phyloP scores from a whole-genome alignment of 768 basidiomycete genomes.

The Psilocybe subaeruginosa region DNA sequence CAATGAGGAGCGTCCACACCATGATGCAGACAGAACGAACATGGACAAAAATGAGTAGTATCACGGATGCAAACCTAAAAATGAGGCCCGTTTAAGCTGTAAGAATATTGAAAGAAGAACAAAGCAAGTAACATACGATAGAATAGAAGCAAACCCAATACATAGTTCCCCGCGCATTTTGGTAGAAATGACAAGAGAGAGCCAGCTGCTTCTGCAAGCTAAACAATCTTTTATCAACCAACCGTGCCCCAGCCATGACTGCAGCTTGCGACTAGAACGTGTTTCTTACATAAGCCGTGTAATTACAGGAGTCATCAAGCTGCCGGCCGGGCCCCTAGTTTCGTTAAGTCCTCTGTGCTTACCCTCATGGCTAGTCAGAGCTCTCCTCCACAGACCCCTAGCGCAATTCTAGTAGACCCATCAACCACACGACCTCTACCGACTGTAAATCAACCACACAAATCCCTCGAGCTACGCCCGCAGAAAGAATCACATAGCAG shows the following conservation, averaged over 20 bases:
- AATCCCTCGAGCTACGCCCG: slow-evolving; percentile 12
- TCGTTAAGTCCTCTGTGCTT: slow-evolving; percentile 11
- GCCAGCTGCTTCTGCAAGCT: slow-evolving; percentile 17
- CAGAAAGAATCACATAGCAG: slow-evolving; percentile 39
- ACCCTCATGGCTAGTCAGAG: slow-evolving; percentile 22
- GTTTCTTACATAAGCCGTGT: slow-evolving; percentile 28
- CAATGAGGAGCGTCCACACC: slow-evolving; percentile 19
- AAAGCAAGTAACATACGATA: slow-evolving; percentile 56
- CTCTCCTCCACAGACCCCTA: slow-evolving; percentile 26
- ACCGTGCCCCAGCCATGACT: not conserved
- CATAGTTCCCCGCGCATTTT: slow-evolving; percentile 78
- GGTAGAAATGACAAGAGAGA: slow-evolving; percentile 1
- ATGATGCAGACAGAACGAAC: slow-evolving; percentile 35
- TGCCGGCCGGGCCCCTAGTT: slow-evolving; percentile 1
- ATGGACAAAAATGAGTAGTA: slow-evolving; percentile 82
- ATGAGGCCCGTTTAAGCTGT: slow-evolving; percentile 19
- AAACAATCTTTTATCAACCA: slow-evolving; percentile 1
- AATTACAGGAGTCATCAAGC: slow-evolving; percentile 9
- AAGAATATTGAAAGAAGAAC: slow-evolving; percentile 6
- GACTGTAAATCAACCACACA: not conserved
- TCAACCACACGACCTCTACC: not conserved
- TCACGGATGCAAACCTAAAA: slow-evolving; percentile 48
- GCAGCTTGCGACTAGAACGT: slow-evolving; percentile 33
- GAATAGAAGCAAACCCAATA: slow-evolving; percentile 68
- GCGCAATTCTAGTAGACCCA: slow-evolving; percentile 19